A percentile compares a stretch with the other conserved stretches of the same genome.
phyloP scores from a whole-genome alignment of 2,329 filamentous ascomycete genomes.

The Ascocoryne sarcoides region DNA sequence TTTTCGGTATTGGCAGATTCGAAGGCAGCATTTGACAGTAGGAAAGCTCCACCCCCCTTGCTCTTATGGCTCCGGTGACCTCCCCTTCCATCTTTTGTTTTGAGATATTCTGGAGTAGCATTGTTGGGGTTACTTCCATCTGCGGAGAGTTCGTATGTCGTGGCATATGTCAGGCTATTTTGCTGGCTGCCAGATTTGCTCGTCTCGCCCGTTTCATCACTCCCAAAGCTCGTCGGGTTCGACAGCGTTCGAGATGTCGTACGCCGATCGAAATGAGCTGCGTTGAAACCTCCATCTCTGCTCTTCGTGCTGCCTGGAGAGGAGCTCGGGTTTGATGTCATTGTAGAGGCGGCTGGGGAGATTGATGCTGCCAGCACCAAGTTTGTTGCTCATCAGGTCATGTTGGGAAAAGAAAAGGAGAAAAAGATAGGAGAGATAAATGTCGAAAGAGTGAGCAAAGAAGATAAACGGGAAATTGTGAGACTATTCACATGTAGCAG shows the following conservation, averaged over 20 bases:
- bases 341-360: slow-evolving; percentile 11
- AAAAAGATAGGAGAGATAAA: no score
- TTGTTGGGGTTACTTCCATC: background rate
- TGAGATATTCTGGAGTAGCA: slow-evolving; percentile 4
- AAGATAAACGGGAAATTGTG: no score
- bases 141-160: slow-evolving; percentile 3
- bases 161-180: slow-evolving; percentile 13
- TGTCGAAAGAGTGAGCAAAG: no score
- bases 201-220: slow-evolving; percentile 38
- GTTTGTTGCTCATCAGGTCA: background rate
- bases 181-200: slow-evolving; percentile 31
- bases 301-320: slow-evolving; percentile 4
- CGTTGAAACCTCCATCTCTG: slow-evolving; percentile 20
- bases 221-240: slow-evolving; percentile 26
- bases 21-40: slow-evolving; percentile 22
- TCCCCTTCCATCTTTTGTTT: slow-evolving; percentile 14
- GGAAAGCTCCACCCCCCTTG: slow-evolving; percentile 24
- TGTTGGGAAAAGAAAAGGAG: background rate
- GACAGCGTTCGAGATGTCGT: slow-evolving; percentile 18
- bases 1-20: slow-evolving; percentile 9
- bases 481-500: no score
- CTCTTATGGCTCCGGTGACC: slow-evolving; percentile 24
- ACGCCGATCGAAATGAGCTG: slow-evolving; percentile 14
- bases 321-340: slow-evolving; percentile 18
- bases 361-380: background rate